Base-by-base conservation (phyloP, 1,284 basidiomycete genomes). In the Austroboletus niveus region DNA sequence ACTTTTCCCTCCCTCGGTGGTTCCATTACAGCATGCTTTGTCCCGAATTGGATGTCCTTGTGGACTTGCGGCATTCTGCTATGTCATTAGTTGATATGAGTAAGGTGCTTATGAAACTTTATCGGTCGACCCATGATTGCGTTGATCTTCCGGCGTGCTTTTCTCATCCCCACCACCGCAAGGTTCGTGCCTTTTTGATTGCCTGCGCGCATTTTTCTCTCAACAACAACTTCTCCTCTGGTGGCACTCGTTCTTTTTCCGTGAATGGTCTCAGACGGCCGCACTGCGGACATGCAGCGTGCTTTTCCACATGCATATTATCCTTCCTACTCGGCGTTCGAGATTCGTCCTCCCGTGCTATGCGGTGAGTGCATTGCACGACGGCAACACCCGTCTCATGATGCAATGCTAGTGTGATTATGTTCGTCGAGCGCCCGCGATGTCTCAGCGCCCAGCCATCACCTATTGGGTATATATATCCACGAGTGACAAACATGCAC, bases 31-130 rank as follows among this genome's bases (percentile, higher is more conserved):
- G 51, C 63, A 60, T 51, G n/a, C 47, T 41, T 44, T 48, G 29
- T 22, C 43, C 44, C 38, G 24, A 53, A 52, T 60, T 30, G 47
- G 49, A 45, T 47, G 32, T 46, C 44, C 35, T 42, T 51, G 45
- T 38, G 40, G 48, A 58, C 49, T 57, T 47, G 57, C 50, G 48
- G 49, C 49, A 49, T 57, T 43, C 32, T 54, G 47, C 47, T 45
- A 53, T 64, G 56, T 62, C 54, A 60, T 65, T 53, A 47, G 52
- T 52, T 52, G 54, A 54, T 60, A 62, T 52, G 51, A 60, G 55
- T 41, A 57, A 57, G 52, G 45, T 51, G 53, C 48, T 55, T 68
- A 68, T 68, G 62, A 65, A 68, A 68, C 62, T 51, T 55, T 62
- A 66, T 57, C 57, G 56, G 52, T 38, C 32, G 30, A 51, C 51